Base-by-base conservation (phyloP, 2,329 filamentous ascomycete genomes). In the Aspergillus piperis region DNA sequence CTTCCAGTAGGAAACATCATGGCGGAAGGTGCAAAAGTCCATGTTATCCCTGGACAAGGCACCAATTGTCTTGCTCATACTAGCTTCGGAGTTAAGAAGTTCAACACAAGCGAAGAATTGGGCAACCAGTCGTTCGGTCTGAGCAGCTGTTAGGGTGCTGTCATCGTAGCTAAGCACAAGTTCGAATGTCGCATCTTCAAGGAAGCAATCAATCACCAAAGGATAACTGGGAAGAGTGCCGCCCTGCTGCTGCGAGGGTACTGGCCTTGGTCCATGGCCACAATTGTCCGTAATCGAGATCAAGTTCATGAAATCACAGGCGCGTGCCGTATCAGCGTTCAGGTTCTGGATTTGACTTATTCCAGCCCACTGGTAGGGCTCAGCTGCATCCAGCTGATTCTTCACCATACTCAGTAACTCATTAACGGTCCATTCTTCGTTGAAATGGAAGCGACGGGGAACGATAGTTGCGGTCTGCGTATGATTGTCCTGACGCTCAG, bases 311-410 rank as follows among this genome's bases (percentile, higher is more conserved):
- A 80, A 77, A 11, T 75, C 69, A 61, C 75, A 80, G n/a, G 77
- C 77, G 7, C 69, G 64, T 8, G 71, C 68, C 6, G 74, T 70
- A 59, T 79, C 75, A 1, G 80, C 73, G 62, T 82, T 83, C n/a
- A 86, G 70, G 25, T 75, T 74, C 61, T 83, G 74, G 79, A 87
- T 86, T 10, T 80, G 78, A 0, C 72, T 65, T 36, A 78, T 75
- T 4, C 77, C 74, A 10, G 86, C 80, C 2, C 81, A 82, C 49
- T 82, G 82, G 23, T 82, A 84, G 64, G 85, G 85, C 80, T 87
- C 85, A 59, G 86, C 75, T 39, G 84, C 73, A 70, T 85, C 83
- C 81, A 61, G 80, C 56, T 82, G 79, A 27, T 82, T 73, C 39
- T 86, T 84, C 3, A 87, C 78, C 2, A 75, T 71, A 48, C 81